These are phyloP conservation scores for Ogataea thermomethanolica DNA, from an alignment of 805 yeast genomes.

Conservation along the genomic window DNA sequence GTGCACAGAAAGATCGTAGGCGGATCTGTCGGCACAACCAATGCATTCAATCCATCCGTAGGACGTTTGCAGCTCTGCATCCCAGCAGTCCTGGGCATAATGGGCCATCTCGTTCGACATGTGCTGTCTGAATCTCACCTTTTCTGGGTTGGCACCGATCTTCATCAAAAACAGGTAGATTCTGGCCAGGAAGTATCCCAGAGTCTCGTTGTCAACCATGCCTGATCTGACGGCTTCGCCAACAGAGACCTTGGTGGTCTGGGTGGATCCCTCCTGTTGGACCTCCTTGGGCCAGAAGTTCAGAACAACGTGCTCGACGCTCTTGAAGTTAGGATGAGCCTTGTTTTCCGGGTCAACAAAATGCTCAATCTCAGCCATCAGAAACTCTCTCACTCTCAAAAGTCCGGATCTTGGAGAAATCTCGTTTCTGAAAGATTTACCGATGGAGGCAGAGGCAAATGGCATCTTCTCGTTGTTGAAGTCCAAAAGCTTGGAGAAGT, in stretches of 20 bases:
- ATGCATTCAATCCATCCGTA: constrained; percentile 99
- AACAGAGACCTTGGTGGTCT: constrained; percentile 57
- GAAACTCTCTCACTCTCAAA: constrained; percentile 95
- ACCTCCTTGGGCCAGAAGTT: constrained; percentile 80
- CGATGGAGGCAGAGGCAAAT: constrained; percentile 98
- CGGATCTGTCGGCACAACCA: constrained; percentile 99
- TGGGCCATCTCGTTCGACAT: constrained; percentile 99
- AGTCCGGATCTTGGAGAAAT: constrained; percentile 98
- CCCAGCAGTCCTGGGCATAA: constrained; percentile 99
- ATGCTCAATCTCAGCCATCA: constrained; percentile 99
- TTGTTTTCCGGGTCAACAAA: constrained; percentile 92
- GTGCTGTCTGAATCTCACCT: constrained; percentile 96
- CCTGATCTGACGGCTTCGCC: constrained; percentile 89
- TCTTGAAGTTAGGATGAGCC: constrained; percentile 73
- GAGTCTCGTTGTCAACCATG: constrained; percentile 93
- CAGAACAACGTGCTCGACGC: constrained; percentile 69
- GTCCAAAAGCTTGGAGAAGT: constrained; percentile 89
- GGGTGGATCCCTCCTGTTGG: constrained; percentile 83
- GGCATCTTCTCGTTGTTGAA: constrained; percentile 97
- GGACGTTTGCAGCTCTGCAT: constrained; percentile 91
- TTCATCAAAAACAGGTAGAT: constrained; percentile 78
- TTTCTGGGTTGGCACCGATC: constrained; percentile 83
- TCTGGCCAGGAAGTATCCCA: constrained; percentile 95
- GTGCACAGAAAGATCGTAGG: constrained; percentile 95
- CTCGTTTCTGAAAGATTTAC: constrained; percentile 98